phyloP scores from a whole-genome alignment of 768 basidiomycete species.

The Lactarius psammicola region DNA sequence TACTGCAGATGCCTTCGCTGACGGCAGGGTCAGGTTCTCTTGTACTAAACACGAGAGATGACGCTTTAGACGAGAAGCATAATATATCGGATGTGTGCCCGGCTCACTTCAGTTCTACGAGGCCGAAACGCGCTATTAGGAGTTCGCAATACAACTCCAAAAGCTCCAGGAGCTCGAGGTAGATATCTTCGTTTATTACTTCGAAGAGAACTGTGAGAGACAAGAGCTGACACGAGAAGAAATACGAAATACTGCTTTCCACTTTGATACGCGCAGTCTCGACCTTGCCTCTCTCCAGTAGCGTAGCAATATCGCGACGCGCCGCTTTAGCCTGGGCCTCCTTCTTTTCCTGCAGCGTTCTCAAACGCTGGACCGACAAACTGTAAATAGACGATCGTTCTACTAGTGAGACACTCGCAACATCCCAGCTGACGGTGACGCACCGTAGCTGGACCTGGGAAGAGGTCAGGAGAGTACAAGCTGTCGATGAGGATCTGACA shows the following conservation, averaged over 20 bases:
- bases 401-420: neutral
- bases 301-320: conserved; percentile 76
- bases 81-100: neutral
- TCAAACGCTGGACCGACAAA: conserved; percentile 79
- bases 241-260: conserved; percentile 65
- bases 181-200: conserved; percentile 85
- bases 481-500: neutral
- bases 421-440: conserved; percentile 17
- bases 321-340: conserved; percentile 74
- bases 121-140: conserved; percentile 86
- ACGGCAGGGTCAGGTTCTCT: conserved; percentile 87
- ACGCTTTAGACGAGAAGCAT: neutral
- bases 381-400: conserved; percentile 38
- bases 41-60: conserved; percentile 42
- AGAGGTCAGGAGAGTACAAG: conserved; percentile 4
- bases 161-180: conserved; percentile 85
- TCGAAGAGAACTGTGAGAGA: conserved; percentile 17
- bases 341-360: conserved; percentile 90
- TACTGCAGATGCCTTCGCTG: conserved; percentile 79
- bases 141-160: conserved; percentile 94
- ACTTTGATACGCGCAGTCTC: conserved; percentile 86
- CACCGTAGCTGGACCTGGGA: conserved; percentile 51
- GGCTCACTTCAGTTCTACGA: conserved; percentile 84
- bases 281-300: conserved; percentile 74
- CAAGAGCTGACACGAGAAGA: conserved; percentile 26